A percentile compares a stretch with the other conserved stretches of the same genome.
Evolutionary conservation across 345 rosid genomes (phyloP).

Genomic region (Gossypioides kirkii): DNA sequence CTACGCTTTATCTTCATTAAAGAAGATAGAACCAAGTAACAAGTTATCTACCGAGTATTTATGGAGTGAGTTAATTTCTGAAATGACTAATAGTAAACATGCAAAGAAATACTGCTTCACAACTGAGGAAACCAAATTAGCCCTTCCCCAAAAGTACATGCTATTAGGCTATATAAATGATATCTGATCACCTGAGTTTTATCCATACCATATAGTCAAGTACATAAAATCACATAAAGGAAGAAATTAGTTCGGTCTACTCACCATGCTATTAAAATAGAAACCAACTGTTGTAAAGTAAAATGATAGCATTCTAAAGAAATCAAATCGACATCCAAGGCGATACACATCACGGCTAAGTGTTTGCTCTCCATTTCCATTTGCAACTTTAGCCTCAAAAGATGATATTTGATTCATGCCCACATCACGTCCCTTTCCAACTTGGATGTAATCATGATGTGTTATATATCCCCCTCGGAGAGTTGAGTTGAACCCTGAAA

Average conservation of each 20-base stretch:
- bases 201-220: slow-evolving; percentile 4
- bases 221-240: neutral
- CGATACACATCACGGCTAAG: slow-evolving; percentile 96
- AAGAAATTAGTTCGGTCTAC: slow-evolving; percentile 12
- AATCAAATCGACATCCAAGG: slow-evolving; percentile 84
- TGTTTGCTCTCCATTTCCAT: slow-evolving; percentile 97
- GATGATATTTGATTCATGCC: slow-evolving; percentile 91
- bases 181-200: neutral
- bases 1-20: neutral
- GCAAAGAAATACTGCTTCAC: neutral
- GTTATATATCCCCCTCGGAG: slow-evolving; percentile 80
- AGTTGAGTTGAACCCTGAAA: slow-evolving; percentile 85
- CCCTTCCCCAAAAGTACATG: neutral
- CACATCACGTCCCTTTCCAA: slow-evolving; percentile 96
- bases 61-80: neutral
- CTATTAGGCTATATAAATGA: neutral
- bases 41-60: neutral
- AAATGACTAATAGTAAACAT: neutral
- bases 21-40: neutral
- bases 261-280: slow-evolving; percentile 94
- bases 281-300: slow-evolving; percentile 96
- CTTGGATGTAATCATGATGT: slow-evolving; percentile 96
- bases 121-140: slow-evolving; percentile 9
- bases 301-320: slow-evolving; percentile 96
- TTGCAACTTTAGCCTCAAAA: slow-evolving; percentile 95